Evolutionary conservation across 768 basidiomycete genomes (phyloP), one percentile per base, ranked within the genome.

Genomic region (Boletus sp.): DNA sequence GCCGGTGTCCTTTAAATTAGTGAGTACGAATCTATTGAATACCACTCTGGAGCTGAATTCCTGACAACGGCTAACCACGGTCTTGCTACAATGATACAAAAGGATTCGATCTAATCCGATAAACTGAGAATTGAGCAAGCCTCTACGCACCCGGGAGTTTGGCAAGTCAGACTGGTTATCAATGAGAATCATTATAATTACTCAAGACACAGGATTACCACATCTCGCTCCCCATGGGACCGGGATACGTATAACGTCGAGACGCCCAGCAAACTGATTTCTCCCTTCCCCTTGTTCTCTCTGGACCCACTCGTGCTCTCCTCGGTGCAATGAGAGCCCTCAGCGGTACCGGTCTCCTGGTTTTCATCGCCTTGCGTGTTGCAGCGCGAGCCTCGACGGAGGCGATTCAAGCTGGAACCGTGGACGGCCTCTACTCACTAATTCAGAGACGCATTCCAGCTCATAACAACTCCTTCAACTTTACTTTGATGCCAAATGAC

Each of bases 401-500:
- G 25, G 55, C n/a, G 13, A 19, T 33, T 13, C 33, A 29, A 39
- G 15, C 41, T 13, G 30, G 9, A 5, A 21, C 15, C 14, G 5
- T 74, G 11, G 57, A 66, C 6, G 75, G 74, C n/a, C 61, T 76
- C 35, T 65, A 70, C 39, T 56, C 70, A 32, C 60, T 75, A 2
- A 66, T 74, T 13, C 60, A 67, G 54, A 67, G 75, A 35, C 74
- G 68, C 53, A 57, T 75, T n/a, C 73, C 75, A 2, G 34, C 54
- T 1, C 73, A 75, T 34, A 62, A 54, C 15, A 27, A 64, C 35
- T 61, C 67, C 3, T 76, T 76, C 61, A 54, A 58, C 5, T 74
- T 76, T 58, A 33, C 38, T 10, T 50, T 74, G 38, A 53, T 64
- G 1, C 64, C 62, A 2, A 43, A 59, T 14, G 59, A 61, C 35